A percentile compares a stretch with the other conserved stretches of the same genome.
Conservation (phyloP, 805 yeast species). For the Jamesozyma gamospora region DNA sequence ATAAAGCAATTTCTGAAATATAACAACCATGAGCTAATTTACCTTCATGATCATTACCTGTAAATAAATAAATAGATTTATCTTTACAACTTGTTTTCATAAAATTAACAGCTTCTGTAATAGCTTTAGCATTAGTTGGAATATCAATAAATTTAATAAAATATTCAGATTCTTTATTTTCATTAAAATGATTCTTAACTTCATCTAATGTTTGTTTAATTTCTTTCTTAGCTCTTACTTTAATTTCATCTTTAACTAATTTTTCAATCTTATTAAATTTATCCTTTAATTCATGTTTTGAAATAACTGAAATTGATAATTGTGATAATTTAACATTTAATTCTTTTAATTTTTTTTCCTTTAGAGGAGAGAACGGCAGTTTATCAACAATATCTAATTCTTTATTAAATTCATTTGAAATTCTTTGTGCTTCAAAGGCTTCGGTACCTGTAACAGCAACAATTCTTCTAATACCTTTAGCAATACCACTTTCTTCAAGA, state of each 20-base stretch:
- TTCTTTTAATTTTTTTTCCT: constrained; percentile 77
- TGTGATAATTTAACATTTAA: constrained; percentile 77
- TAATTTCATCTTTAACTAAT: constrained; percentile 76
- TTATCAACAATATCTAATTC: constrained; percentile 49
- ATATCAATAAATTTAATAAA: constrained; percentile 63
- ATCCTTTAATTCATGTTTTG: constrained; percentile 65
- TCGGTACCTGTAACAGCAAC: constrained; percentile 92
- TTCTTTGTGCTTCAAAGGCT: constrained; percentile 81
- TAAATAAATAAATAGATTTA: constrained; percentile 68
- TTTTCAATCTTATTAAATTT: constrained; percentile 75
- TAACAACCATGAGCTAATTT: constrained; percentile 96
- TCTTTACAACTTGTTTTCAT: constrained; percentile 67
- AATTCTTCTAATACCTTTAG: constrained; percentile 96
- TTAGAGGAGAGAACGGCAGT: constrained; percentile 61
- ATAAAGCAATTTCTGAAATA: constrained; percentile 60
- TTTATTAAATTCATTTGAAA: constrained; percentile 62
- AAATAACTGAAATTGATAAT: constrained; percentile 69
- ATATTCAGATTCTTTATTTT: constrained; percentile 41
- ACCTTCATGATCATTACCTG: constrained; percentile 51
- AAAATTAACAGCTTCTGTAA: constrained; percentile 82
- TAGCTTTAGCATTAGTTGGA: constrained; percentile 81
- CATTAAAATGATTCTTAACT: constrained; percentile 58
- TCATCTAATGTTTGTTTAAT: constrained; percentile 69
- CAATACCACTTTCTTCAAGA: constrained; percentile 93
- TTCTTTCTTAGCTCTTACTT: constrained; percentile 81